phyloP scores from a whole-genome alignment of 257 asterid genomes.

The Salvia splendens region DNA sequence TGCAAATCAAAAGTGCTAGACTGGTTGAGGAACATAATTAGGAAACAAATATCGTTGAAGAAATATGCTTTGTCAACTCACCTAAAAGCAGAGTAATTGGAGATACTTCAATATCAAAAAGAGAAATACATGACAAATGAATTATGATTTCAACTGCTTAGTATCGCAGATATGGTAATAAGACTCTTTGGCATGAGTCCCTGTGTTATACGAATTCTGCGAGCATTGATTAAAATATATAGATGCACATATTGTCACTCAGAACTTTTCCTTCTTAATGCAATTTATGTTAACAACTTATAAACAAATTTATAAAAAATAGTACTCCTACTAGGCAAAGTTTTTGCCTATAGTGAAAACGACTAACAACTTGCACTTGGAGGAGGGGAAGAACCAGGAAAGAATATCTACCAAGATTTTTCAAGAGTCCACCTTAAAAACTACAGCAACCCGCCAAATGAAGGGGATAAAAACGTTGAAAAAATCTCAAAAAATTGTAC shows the following conservation, averaged over 20 bases:
- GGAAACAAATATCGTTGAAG: not conserved
- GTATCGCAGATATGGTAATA: not conserved
- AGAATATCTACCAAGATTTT: not conserved
- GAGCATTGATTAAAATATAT: not conserved
- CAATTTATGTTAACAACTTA: not conserved
- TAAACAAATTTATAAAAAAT: not conserved
- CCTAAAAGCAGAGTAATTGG: not conserved
- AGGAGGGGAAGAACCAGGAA: no score
- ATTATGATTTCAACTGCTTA: slow-evolving; percentile 14
- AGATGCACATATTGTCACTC: not conserved
- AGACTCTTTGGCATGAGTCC: not conserved
- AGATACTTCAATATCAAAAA: no score
- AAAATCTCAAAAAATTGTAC: no score
- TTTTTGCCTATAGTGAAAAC: no score
- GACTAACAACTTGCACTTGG: not conserved
- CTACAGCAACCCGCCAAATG: no score
- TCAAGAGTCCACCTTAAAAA: not conserved
- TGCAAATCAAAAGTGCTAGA: slow-evolving; percentile 3
- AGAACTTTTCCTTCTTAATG: not conserved
- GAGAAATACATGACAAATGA: not conserved
- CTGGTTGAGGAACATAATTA: slow-evolving; percentile 10
- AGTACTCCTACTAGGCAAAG: no score
- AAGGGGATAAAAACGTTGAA: no score
- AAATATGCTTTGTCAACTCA: not conserved
- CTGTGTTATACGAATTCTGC: not conserved